Percentiles rank a stretch among this genome's conserved stretches.
These are phyloP conservation scores for Hippophae tibetana DNA, from an alignment of 306 rosid species.

Conservation along the genomic window DNA sequence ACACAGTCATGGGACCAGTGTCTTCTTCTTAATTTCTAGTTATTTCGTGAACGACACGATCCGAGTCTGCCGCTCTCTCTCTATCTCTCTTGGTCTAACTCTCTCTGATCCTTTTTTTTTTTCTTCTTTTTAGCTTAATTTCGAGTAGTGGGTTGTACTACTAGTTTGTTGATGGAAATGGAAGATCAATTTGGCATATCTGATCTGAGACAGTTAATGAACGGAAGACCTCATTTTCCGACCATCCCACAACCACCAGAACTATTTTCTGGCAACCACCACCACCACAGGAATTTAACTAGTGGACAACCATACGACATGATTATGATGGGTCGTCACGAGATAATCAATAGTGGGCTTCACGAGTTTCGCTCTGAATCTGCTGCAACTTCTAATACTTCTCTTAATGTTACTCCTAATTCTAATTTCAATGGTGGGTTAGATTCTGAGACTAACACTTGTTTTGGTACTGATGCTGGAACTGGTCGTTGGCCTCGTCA, in stretches of 20 bases:
- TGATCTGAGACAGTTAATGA: slow-evolving; percentile 62
- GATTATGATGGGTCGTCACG: slow-evolving; percentile 60
- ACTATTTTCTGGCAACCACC: slow-evolving; percentile 42
- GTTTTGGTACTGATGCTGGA: slow-evolving; percentile 43
- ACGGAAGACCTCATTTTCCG: slow-evolving; percentile 37
- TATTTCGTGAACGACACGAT: slow-evolving; percentile 80
- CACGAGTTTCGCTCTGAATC: slow-evolving; percentile 44
- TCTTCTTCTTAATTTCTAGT: slow-evolving; percentile 41
- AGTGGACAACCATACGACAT: slow-evolving; percentile 29
- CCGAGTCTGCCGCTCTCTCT: slow-evolving; percentile 66
- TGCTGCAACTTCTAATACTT: slow-evolving; percentile 20
- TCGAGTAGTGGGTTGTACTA: background rate
- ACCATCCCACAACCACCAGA: slow-evolving; percentile 32
- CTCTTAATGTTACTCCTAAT: slow-evolving; percentile 26
- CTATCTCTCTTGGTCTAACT: slow-evolving; percentile 6
- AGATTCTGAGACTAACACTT: slow-evolving; percentile 42
- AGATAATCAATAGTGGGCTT: slow-evolving; percentile 35
- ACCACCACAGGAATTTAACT: slow-evolving; percentile 30
- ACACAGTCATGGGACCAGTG: slow-evolving; percentile 67
- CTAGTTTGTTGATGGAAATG: slow-evolving; percentile 44
- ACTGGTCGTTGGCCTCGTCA: slow-evolving; percentile 91
- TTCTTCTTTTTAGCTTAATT: slow-evolving; percentile 1
- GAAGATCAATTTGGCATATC: slow-evolving; percentile 44
- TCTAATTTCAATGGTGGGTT: slow-evolving; percentile 45
- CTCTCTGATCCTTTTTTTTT: slow-evolving; percentile 11